Conservation (phyloP, 2,329 filamentous ascomycete genomes). For the Nectriaceae sp. region DNA sequence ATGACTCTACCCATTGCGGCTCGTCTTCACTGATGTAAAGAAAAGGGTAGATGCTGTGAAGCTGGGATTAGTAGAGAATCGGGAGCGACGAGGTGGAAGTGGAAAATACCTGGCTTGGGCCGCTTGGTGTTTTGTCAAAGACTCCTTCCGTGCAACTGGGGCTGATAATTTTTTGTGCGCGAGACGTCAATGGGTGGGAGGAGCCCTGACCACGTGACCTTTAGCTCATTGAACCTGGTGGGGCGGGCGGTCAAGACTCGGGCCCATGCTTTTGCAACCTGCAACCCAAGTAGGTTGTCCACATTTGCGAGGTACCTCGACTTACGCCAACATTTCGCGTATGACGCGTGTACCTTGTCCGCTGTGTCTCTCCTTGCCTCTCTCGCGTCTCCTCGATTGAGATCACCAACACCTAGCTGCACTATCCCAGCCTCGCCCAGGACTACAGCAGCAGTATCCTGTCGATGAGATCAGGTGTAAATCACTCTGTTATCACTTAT, state of each 20-base stretch:
- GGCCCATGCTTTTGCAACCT: background rate
- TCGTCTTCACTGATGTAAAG: constrained; percentile 37
- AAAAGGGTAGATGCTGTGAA: constrained; percentile 34
- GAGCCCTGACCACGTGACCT: constrained; percentile 41
- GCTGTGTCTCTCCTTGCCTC: background rate
- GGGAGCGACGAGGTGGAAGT: constrained; percentile 26
- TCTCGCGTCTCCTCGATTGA: background rate
- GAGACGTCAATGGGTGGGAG: constrained; percentile 26
- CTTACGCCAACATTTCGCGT: background rate
- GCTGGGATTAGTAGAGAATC: constrained; percentile 33
- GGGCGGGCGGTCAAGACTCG: constrained; percentile 6
- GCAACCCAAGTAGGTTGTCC: background rate
- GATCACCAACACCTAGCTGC: background rate
- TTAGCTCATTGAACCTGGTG: constrained; percentile 2
- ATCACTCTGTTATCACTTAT: too few relatives aligned
- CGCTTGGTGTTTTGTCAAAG: constrained; percentile 43
- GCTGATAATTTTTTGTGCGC: constrained; percentile 43
- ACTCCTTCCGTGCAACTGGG: constrained; percentile 29
- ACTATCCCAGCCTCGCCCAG: background rate
- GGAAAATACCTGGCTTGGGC: constrained; percentile 40
- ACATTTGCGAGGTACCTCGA: background rate
- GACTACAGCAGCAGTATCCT: too few relatives aligned
- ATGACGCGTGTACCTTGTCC: background rate
- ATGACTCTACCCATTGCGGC: constrained; percentile 60
- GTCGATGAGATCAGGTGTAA: too few relatives aligned